phyloP scores from a whole-genome alignment of 1,284 basidiomycete genomes.

The Omphalotus olearius region DNA sequence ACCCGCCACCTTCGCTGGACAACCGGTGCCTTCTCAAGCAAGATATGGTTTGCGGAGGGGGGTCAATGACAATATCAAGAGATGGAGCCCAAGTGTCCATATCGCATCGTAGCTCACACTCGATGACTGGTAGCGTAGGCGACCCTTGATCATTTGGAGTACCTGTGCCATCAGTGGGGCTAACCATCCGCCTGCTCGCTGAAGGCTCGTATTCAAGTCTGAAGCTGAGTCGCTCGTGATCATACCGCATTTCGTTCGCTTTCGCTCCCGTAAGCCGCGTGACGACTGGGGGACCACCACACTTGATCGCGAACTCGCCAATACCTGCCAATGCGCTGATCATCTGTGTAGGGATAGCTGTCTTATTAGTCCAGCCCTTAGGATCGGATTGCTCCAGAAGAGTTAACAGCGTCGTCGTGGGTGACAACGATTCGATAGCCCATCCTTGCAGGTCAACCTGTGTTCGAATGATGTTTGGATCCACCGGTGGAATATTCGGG shows the following conservation, averaged over 20 bases:
- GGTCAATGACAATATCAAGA: slow-evolving; percentile 90
- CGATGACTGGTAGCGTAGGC: slow-evolving; percentile 52
- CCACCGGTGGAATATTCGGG: slow-evolving; percentile 68
- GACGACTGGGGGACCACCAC: slow-evolving; percentile 87
- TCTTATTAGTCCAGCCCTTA: slow-evolving; percentile 96
- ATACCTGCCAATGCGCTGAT: slow-evolving; percentile 82
- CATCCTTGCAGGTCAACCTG: slow-evolving; percentile 96
- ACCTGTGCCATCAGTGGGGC: slow-evolving; percentile 16
- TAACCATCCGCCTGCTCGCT: slow-evolving; percentile 42
- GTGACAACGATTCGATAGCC: slow-evolving; percentile 94
- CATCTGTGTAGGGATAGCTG: slow-evolving; percentile 91
- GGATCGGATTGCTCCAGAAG: slow-evolving; percentile 96
- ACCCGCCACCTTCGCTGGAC: slow-evolving; percentile 84
- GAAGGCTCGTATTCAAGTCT: slow-evolving; percentile 83
- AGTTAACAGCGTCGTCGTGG: slow-evolving; percentile 92
- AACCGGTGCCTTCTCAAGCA: slow-evolving; percentile 87
- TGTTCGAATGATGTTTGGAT: slow-evolving; percentile 82
- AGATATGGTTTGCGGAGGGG: slow-evolving; percentile 83
- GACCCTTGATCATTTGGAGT: slow-evolving; percentile 14
- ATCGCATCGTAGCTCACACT: slow-evolving; percentile 95
- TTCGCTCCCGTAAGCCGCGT: slow-evolving; percentile 84
- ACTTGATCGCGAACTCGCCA: slow-evolving; percentile 93
- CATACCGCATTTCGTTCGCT: slow-evolving; percentile 74
- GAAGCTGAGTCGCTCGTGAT: slow-evolving; percentile 82
- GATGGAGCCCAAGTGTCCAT: slow-evolving; percentile 87